phyloP scores from a whole-genome alignment of 805 yeast genomes.

The Yarrowia phangngaensis region DNA sequence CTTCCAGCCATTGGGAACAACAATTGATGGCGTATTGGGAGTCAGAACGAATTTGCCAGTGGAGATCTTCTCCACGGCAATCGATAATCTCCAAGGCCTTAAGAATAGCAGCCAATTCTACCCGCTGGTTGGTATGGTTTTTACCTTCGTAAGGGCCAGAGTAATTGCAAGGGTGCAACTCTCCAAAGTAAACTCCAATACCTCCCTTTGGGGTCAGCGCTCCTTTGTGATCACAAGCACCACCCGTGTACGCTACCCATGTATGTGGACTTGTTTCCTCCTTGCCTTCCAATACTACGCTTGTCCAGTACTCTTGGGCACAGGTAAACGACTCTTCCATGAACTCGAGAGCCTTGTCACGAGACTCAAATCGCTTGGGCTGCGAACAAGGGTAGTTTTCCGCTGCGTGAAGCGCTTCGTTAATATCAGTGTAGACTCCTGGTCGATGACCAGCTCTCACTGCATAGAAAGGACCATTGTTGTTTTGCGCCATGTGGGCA shows the following conservation, averaged over 20 bases:
- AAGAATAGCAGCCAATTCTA: slow-evolving; percentile 47
- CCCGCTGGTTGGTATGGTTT: slow-evolving; percentile 64
- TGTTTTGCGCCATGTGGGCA: neutral
- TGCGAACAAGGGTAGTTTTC: slow-evolving; percentile 22
- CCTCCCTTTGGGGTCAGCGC: slow-evolving; percentile 76
- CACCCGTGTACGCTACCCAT: slow-evolving; percentile 48
- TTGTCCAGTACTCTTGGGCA: slow-evolving; percentile 20
- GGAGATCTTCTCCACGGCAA: slow-evolving; percentile 55
- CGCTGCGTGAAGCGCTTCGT: slow-evolving; percentile 1
- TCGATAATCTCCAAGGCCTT: slow-evolving; percentile 23
- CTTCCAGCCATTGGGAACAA: slow-evolving; percentile 25
- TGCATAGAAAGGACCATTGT: slow-evolving; percentile 15
- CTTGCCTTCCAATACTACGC: slow-evolving; percentile 45
- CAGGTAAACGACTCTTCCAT: slow-evolving; percentile 17
- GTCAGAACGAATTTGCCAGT: slow-evolving; percentile 74
- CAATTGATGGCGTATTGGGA: slow-evolving; percentile 66
- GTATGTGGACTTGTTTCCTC: slow-evolving; percentile 62
- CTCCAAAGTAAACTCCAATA: slow-evolving; percentile 53
- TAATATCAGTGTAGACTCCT: slow-evolving; percentile 4
- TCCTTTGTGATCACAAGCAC: slow-evolving; percentile 61
- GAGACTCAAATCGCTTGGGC: slow-evolving; percentile 18
- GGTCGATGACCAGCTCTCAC: slow-evolving; percentile 18
- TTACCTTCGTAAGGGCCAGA: slow-evolving; percentile 6
- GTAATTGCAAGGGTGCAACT: slow-evolving; percentile 20
- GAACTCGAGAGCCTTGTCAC: slow-evolving; percentile 18